Percentiles rank a stretch among this genome's conserved stretches.
These are phyloP conservation scores for Gentiana macrophylla DNA, from an alignment of 257 asterid species.

Conservation along the genomic window DNA sequence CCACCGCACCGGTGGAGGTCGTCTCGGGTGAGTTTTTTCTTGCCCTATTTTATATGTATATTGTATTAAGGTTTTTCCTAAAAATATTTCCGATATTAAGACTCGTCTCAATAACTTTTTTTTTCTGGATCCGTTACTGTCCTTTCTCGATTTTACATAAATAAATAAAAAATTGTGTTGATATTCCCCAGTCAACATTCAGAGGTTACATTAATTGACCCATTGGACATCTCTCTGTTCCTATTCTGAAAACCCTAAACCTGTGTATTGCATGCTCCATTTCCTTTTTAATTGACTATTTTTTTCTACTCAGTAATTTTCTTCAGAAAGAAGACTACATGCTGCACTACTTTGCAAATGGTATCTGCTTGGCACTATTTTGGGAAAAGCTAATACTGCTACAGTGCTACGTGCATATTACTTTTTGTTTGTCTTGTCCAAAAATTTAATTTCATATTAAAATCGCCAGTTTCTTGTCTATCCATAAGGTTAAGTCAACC, in stretches of 20 bases:
- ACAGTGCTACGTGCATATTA: background rate
- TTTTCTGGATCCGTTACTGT: no score
- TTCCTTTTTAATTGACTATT: background rate
- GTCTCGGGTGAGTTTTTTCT: no score
- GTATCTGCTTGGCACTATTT: background rate
- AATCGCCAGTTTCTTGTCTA: no score
- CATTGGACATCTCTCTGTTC: conserved; percentile 4
- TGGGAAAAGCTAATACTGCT: background rate
- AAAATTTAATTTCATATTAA: no score
- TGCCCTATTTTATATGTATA: no score
- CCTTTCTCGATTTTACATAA: no score
- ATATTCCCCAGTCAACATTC: conserved; percentile 11
- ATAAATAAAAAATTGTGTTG: no score
- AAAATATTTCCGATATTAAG: no score
- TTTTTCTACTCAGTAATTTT: conserved; percentile 9
- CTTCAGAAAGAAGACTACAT: conserved; percentile 20
- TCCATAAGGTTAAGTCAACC: no score
- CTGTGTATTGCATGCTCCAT: background rate
- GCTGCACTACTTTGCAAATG: conserved; percentile 10
- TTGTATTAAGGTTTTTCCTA: no score
- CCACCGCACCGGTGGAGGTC: no score
- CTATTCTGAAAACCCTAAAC: conserved; percentile 1
- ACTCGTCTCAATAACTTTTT: no score
- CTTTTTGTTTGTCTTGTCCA: background rate
- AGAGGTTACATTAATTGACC: conserved; percentile 8